Evolutionary conservation across 306 rosid genomes (phyloP).

Genomic region (Casuarina glauca): DNA sequence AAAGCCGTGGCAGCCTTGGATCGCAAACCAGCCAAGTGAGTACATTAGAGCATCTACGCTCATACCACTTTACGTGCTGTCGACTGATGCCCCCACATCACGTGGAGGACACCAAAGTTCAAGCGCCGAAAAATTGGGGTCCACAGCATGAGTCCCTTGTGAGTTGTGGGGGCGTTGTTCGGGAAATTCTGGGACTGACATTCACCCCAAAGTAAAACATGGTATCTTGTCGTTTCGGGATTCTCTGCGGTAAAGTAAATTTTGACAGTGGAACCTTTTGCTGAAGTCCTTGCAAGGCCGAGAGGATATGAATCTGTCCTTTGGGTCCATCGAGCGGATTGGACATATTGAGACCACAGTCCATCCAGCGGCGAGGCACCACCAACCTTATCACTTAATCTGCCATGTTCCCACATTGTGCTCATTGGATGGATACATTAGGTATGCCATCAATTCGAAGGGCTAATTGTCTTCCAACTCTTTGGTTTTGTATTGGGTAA

Average conservation of each 20-base stretch:
- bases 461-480: neutral
- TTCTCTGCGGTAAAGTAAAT: neutral
- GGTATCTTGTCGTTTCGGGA: slow-evolving; percentile 10
- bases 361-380: neutral
- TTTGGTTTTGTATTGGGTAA: neutral
- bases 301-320: too few relatives aligned
- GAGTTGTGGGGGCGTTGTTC: neutral
- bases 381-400: neutral
- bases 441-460: neutral
- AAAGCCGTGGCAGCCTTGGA: slow-evolving; percentile 11
- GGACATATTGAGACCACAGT: too few relatives aligned
- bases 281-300: too few relatives aligned
- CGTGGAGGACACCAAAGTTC: neutral
- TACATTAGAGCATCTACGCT: neutral
- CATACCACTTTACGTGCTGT: neutral
- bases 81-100: neutral
- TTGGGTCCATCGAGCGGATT: too few relatives aligned
- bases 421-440: neutral
- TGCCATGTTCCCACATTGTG: neutral
- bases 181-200: too few relatives aligned
- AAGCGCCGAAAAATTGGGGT: too few relatives aligned
- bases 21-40: slow-evolving; percentile 28
- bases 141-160: neutral
- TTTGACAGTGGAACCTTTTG: neutral
- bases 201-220: neutral